A percentile compares a stretch with the other conserved stretches of the same genome.
These are phyloP conservation scores for Aegilops speltoides DNA, from an alignment of 176 grass and related monocot genomes.

Conservation along the genomic window DNA sequence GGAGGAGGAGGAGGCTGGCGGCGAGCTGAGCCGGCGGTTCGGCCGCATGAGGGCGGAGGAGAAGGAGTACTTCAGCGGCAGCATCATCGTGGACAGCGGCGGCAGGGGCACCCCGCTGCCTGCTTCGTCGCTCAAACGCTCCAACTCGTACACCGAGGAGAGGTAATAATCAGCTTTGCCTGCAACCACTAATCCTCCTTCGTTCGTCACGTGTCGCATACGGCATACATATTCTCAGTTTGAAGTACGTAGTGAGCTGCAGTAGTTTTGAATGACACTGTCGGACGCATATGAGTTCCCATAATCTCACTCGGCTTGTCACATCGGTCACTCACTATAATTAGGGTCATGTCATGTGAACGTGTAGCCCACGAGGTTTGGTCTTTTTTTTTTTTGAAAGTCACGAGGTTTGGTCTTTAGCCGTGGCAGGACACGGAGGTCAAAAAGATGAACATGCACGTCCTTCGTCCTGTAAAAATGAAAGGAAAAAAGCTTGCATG, in stretches of 20 bases:
- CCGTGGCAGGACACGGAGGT: neutral
- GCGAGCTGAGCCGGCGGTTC: conserved; percentile 45
- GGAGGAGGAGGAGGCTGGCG: conserved; percentile 27
- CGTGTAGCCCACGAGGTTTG: conserved; percentile 22
- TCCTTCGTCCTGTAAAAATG: neutral
- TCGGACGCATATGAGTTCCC: neutral
- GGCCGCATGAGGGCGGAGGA: conserved; percentile 52
- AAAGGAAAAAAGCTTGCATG: neutral
- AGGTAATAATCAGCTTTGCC: conserved; percentile 53
- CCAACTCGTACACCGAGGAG: conserved; percentile 90
- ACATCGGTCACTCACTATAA: neutral
- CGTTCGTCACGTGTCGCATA: neutral
- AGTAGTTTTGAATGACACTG: neutral
- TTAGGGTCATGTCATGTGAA: conserved; percentile 1
- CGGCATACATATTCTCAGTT: neutral
- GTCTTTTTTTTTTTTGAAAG: too few species aligned
- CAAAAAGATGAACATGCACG: conserved; percentile 13
- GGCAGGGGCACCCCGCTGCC: conserved; percentile 40
- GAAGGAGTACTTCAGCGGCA: conserved; percentile 98
- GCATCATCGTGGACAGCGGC: conserved; percentile 82
- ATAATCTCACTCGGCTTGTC: neutral
- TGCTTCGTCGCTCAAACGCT: conserved; percentile 64
- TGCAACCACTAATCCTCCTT: neutral
- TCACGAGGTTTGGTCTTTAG: conserved; percentile 27
- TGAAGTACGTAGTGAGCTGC: neutral